Evolutionary conservation across 306 rosid genomes (phyloP), one percentile per base, ranked within the genome.

Genomic region (Ochetophila trinervis): DNA sequence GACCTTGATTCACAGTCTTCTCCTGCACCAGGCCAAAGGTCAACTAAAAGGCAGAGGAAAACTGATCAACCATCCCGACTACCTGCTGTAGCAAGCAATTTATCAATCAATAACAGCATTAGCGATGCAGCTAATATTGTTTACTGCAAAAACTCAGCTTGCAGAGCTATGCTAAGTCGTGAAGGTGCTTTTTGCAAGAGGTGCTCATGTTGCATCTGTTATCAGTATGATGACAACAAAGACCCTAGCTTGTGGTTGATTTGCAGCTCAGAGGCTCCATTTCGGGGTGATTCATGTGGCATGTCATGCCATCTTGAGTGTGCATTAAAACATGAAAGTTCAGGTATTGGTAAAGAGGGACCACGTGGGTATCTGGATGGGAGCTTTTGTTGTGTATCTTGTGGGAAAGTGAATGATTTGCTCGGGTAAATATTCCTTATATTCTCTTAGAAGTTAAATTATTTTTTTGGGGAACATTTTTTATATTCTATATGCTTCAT

Each of bases 241-340:
- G 99, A 93, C 74, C 99, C 99, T 51, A 86, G 99, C 86, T 78
- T 93, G 57, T 90, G 97, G 99, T 72, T 93, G 77, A 82, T 86
- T 74, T 93, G 99, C 76, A 76, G 90, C 76, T 85, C 95, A 0
- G 99, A 93, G 73, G 77, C 79, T 75, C 99, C 99, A 17, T 90
- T 87, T 78, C 85, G 76, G 45, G 91, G 84, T 65, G 66, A 70
- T 69, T 87, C 99, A 9, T 93, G 99, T 82, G 96, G 93, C 66
- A 78, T 90, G 89, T 90, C 97, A 24, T 93, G 99, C 77, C 99
- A 93, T 83, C 97, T 93, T 76, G 99, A 90, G 80, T 93, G 99
- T 68, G 96, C 99, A 63, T 71, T 93, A 69, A 93, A 86, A 55
- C 86, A 83, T 18, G 80, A 78, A 70, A 76, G 70, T 57, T 87